Evolutionary conservation across 768 basidiomycete genomes (phyloP).

Genomic region (Tephrocybe sp.): DNA sequence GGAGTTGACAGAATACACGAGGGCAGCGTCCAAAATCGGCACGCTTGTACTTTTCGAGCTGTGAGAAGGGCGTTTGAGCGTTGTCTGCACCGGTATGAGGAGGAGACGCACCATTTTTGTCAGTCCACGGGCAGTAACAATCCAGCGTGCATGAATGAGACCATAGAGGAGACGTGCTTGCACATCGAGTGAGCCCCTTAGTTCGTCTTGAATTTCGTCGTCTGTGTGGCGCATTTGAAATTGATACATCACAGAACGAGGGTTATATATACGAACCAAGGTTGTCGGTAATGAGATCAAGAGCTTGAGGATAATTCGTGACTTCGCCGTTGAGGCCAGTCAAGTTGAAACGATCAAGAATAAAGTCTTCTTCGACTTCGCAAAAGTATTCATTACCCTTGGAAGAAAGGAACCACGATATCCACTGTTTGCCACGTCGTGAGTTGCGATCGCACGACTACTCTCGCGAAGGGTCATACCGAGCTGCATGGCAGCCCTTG

Average conservation of each 20-base stretch:
- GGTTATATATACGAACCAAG: too few species aligned
- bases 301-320: constrained; percentile 87
- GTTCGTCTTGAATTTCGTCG: constrained; percentile 92
- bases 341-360: constrained; percentile 96
- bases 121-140: constrained; percentile 90
- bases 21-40: constrained; percentile 99
- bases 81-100: background rate
- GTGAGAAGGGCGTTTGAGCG: background rate
- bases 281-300: constrained; percentile 95
- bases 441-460: constrained; percentile 3
- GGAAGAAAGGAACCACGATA: constrained; percentile 94
- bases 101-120: constrained; percentile 78
- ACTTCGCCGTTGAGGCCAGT: constrained; percentile 97
- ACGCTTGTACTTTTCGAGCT: constrained; percentile 97
- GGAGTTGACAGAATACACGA: constrained; percentile 90
- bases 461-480: constrained; percentile 24
- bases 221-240: constrained; percentile 50
- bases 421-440: constrained; percentile 65
- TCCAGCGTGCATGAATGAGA: constrained; percentile 95
- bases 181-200: constrained; percentile 87
- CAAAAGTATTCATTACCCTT: constrained; percentile 99
- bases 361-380: constrained; percentile 99
- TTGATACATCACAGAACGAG: too few species aligned
- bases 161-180: constrained; percentile 94
- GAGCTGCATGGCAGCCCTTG: constrained; percentile 32